Evolutionary conservation across 2,329 filamentous ascomycete species (phyloP).

Genomic region (Aureobasidium subglaciale): DNA sequence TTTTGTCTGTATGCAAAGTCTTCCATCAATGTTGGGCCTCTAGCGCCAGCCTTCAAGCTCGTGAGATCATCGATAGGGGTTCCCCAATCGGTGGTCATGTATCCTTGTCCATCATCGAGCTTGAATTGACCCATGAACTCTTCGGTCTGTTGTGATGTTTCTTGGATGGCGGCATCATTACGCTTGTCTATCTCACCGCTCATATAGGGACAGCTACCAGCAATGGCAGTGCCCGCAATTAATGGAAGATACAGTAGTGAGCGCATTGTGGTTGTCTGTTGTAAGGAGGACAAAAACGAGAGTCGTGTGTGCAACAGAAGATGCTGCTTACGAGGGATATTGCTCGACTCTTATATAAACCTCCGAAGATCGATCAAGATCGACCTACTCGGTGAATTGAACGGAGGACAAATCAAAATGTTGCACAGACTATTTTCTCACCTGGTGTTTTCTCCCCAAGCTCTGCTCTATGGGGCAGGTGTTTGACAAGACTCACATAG

Average conservation of each 20-base stretch:
- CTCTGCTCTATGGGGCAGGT: neutral
- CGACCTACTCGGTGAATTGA: neutral
- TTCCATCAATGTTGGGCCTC: slow-evolving; percentile 59
- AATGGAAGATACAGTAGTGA: neutral
- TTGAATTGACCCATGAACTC: slow-evolving; percentile 15
- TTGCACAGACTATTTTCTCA: slow-evolving; percentile 2
- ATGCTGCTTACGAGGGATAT: neutral
- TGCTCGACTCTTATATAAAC: neutral
- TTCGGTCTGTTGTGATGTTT: slow-evolving; percentile 6
- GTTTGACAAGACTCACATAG: slow-evolving; percentile 4
- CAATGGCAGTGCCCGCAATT: slow-evolving; percentile 4
- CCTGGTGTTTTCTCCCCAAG: neutral
- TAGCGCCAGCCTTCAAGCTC: slow-evolving; percentile 13
- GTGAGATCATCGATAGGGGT: slow-evolving; percentile 14
- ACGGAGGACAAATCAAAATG: neutral
- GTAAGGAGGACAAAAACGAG: neutral
- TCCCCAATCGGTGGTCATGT: slow-evolving; percentile 15
- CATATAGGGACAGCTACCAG: slow-evolving; percentile 12
- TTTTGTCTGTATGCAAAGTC: slow-evolving; percentile 65
- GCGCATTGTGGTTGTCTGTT: neutral
- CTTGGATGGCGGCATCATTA: neutral
- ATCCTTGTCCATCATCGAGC: slow-evolving; percentile 12
- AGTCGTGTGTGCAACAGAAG: neutral
- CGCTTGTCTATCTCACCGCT: slow-evolving; percentile 8
- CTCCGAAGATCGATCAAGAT: neutral